These are phyloP conservation scores for Nicotiana paniculata DNA, from an alignment of 257 asterid species.

Conservation along the genomic window DNA sequence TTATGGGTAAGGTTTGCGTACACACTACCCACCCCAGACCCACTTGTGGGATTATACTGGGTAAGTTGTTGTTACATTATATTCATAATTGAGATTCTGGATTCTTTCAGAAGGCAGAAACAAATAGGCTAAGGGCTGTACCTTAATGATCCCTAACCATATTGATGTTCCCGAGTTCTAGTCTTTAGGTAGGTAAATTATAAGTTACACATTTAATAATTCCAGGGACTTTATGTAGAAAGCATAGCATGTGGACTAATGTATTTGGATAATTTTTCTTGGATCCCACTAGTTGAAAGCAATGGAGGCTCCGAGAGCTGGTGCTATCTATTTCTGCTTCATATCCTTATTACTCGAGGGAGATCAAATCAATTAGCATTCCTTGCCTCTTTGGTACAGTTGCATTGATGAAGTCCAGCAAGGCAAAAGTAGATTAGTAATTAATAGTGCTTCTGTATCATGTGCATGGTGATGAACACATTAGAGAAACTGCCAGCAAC, in stretches of 20 bases:
- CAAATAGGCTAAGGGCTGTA: background rate
- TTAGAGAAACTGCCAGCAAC: background rate
- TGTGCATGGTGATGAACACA: background rate
- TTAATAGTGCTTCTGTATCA: background rate
- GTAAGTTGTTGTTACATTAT: background rate
- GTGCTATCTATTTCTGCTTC: background rate
- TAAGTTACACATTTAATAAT: background rate
- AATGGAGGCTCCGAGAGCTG: background rate
- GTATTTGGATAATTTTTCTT: background rate
- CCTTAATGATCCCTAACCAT: background rate
- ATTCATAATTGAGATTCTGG: background rate
- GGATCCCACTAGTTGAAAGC: background rate
- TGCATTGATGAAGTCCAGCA: background rate
- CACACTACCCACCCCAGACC: too few relatives aligned
- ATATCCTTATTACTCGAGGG: background rate
- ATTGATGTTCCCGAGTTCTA: background rate
- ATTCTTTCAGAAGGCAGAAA: background rate
- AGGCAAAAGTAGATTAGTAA: background rate
- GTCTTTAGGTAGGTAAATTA: background rate
- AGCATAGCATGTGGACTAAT: background rate
- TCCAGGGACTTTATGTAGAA: background rate
- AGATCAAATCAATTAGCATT: background rate
- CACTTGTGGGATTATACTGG: too few relatives aligned
- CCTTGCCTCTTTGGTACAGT: background rate
- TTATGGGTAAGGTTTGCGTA: too few relatives aligned